A percentile compares a stretch with the other conserved stretches of the same genome.
Conservation (phyloP, 257 asterid species). For the Cordia subcordata region DNA sequence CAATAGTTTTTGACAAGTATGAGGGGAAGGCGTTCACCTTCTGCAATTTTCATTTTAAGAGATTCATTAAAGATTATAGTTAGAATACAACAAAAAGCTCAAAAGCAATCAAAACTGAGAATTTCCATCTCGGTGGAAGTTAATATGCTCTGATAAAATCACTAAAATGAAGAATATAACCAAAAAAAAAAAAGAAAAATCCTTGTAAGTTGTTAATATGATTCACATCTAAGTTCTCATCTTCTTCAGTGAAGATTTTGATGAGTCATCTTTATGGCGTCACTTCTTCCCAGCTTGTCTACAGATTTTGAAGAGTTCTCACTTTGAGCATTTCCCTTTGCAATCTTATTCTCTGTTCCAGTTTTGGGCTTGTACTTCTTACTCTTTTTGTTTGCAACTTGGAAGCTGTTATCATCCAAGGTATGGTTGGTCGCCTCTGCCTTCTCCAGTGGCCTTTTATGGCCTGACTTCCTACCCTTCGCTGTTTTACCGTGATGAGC, state of each 20-base stretch:
- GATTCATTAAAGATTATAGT: background rate
- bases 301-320: conserved; percentile 16
- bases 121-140: conserved; percentile 9
- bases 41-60: too few relatives aligned
- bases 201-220: background rate
- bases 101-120: conserved; percentile 5
- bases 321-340: too few relatives aligned
- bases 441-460: conserved; percentile 29
- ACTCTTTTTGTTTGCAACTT: conserved; percentile 30
- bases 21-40: background rate
- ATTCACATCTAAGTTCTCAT: conserved; percentile 24
- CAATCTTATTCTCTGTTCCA: conserved; percentile 8
- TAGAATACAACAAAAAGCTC: conserved; percentile 2
- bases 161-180: too few relatives aligned
- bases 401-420: conserved; percentile 14
- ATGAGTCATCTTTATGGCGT: conserved; percentile 15
- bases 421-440: conserved; percentile 23
- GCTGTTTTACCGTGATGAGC: conserved; percentile 53
- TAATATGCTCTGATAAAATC: conserved; percentile 14
- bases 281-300: too few relatives aligned
- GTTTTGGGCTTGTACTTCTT: conserved; percentile 14
- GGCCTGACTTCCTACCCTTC: conserved; percentile 33
- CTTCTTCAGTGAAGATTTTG: conserved; percentile 28
- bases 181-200: too few relatives aligned
- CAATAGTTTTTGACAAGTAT: conserved; percentile 21